A percentile compares a stretch with the other conserved stretches of the same genome.
These are phyloP conservation scores for Aegilops bicornis DNA, from an alignment of 176 grass and related monocot genomes.

Conservation along the genomic window DNA sequence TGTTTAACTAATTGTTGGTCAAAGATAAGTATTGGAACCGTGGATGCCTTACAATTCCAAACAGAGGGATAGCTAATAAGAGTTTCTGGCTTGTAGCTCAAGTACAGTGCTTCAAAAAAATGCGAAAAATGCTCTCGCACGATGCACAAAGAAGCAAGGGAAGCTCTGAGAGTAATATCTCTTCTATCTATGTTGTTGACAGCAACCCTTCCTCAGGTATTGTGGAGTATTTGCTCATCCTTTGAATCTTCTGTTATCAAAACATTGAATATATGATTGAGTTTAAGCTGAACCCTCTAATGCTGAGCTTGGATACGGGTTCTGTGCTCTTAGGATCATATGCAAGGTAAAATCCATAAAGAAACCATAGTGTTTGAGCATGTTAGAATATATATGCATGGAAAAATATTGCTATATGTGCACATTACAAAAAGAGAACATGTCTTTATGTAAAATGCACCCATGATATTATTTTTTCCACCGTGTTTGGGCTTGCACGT, in stretches of 20 bases:
- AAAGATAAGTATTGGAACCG: background rate
- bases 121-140: background rate
- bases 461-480: background rate
- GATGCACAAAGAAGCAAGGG: background rate
- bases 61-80: background rate
- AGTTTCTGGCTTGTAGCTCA: background rate
- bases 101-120: background rate
- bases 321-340: background rate
- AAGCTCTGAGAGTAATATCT: background rate
- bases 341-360: background rate
- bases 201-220: conserved; percentile 34
- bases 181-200: conserved; percentile 5
- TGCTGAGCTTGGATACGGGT: background rate
- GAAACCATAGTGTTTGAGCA: background rate
- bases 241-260: conserved; percentile 9
- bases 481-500: background rate
- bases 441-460: background rate
- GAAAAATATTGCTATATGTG: background rate
- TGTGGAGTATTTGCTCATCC: background rate
- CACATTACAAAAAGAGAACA: background rate
- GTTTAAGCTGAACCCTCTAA: background rate
- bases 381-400: background rate
- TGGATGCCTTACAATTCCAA: background rate
- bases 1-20: conserved; percentile 8
- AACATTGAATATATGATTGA: background rate